These are phyloP conservation scores for Gregarina niphandrodes DNA, from an alignment of 169 alveolate genomes.

Conservation along the genomic window DNA sequence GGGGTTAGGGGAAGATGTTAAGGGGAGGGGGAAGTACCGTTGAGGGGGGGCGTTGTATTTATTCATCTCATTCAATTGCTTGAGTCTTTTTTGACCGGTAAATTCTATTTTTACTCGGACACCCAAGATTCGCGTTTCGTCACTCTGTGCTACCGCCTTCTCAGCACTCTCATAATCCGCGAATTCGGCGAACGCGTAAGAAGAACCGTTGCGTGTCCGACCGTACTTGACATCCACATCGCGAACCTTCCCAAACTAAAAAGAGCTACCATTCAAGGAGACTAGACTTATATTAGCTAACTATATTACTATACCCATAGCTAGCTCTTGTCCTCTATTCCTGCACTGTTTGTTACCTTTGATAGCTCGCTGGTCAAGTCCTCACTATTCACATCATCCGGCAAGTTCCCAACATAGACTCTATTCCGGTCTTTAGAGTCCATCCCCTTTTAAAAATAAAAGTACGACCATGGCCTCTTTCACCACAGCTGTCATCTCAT, in stretches of 20 bases:
- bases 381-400: constrained; percentile 2
- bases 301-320: background rate
- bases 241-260: constrained; percentile 34
- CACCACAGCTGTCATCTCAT: too few relatives aligned
- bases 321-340: too few relatives aligned
- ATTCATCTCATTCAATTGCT: too few relatives aligned
- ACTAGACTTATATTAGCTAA: background rate
- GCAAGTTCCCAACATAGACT: constrained; percentile 6
- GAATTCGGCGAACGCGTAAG: constrained; percentile 39
- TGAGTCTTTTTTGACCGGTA: constrained; percentile 27
- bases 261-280: background rate
- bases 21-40: too few relatives aligned
- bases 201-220: constrained; percentile 16
- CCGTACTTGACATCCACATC: constrained; percentile 36
- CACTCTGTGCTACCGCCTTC: constrained; percentile 34
- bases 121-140: constrained; percentile 28
- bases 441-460: too few relatives aligned
- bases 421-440: too few relatives aligned
- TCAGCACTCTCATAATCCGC: constrained; percentile 31
- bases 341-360: constrained; percentile 8
- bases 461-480: too few relatives aligned
- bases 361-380: constrained; percentile 1
- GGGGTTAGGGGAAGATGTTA: too few relatives aligned
- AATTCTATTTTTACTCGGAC: constrained; percentile 38
- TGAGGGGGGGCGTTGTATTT: too few relatives aligned